These are phyloP conservation scores for Daucus carota DNA, from an alignment of 129 eudicot genomes.

Conservation along the genomic window DH1_v3.0 NC_030388.2:28324501-28325000, in stretches of 20 bases:
- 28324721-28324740: too few species aligned
- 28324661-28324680: constrained; percentile 76
- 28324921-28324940: constrained; percentile 55
- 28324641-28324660: constrained; percentile 81
- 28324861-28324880: constrained; percentile 98
- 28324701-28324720: too few species aligned
- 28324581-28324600: constrained; percentile 15
- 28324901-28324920: constrained; percentile 80
- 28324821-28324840: too few species aligned
- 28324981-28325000: background rate
- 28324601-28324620: constrained; percentile 11
- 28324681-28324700: constrained; percentile 33
- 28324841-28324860: constrained; percentile 1
- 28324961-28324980: background rate
- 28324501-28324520: background rate
- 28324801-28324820: too few species aligned
- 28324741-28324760: too few species aligned
- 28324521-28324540: too few species aligned
- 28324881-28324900: constrained; percentile 99
- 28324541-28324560: background rate
- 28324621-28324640: constrained; percentile 43
- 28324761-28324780: too few species aligned
- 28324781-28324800: too few species aligned
- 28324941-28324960: constrained; percentile 9
- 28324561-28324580: background rate